Evolutionary conservation across 2,329 filamentous ascomycete species (phyloP), one percentile per base, ranked within the genome.

Genomic region (Coniosporium tulheliwenetii): DNA sequence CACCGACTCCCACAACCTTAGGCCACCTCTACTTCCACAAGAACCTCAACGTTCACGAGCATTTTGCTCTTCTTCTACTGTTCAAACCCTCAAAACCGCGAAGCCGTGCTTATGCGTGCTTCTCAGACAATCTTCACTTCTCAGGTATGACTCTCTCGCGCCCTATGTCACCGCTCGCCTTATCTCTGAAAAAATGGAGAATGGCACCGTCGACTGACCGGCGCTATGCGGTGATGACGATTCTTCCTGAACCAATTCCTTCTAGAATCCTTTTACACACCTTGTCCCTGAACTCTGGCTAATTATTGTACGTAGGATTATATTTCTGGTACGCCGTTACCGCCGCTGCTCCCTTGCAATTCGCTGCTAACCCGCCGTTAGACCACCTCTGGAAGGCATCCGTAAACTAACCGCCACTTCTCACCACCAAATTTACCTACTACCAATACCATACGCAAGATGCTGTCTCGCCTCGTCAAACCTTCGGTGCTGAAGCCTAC

Each of bases 371-470:
- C 53, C 56, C 50, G 41, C 26, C 41, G 33, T 41, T 44, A 69
- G 74, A 79, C 67, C 75, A 79, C 66, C 69, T 79, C 61, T 79
- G 75, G 75, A 79, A 78, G 66, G 73, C 74, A 53, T 75, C 71
- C 56, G 69, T 71, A 57, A 77, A 75, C 62, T 76, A 65, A 71
- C 63, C 44, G 49, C 50, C 45, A 44, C 50, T 41, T 47, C 30
- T 47, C 47, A 41, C 45, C 36, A 45, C 39, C 39, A 44, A 47
- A 45, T 48, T 43, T 39, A 45, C 30, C 41, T 41, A 50, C 41
- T 46, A 38, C 38, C 41, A 37, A 43, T 43, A 41, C 48, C 52
- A 46, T 52, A 48, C 55, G 52, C 55, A 70, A 55, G 46, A 75
- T 77, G 68, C 64, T 77, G 51, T 62, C 65, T 55, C 68, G 67